Evolutionary conservation across 2,329 filamentous ascomycete genomes (phyloP), one percentile per base, ranked within the genome.

Genomic region (Monilinia fructigena): DNA sequence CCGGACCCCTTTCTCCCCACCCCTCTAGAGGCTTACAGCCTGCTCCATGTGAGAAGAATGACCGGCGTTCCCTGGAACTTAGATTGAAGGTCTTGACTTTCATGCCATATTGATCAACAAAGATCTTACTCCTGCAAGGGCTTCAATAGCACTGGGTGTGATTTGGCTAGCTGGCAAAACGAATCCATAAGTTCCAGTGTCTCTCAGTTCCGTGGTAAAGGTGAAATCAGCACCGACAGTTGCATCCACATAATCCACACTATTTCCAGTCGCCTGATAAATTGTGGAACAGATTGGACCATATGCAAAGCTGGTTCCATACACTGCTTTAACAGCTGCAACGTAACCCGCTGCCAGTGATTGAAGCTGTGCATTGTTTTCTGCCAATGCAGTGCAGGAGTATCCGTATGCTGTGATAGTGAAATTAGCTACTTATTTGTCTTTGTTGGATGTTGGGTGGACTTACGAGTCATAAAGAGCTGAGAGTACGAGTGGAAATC

Each of bases 401-500:
- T 86, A 88, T 47, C 86, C 86, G 72, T 87, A 89, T 1, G 84
- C 72, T 73, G 35, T 18, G 6, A 38, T 18, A 38, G 11, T 61
- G 8, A 28, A 26, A 11, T 63, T 53, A 63, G 68, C 54, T 40
- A 28, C 16, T 40, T 20, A 18, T 38, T 35, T n/a, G 47, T 5
- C 16, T 11, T 26, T 48, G 10, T 50, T 12, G 7, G 11, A n/a
- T 18, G 14, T 20, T 48, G 31, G 20, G n/a, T 38, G 23, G 45
- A 68, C 71, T 55, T 63, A 72, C 72, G 83, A 23, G 82, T 80
- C 67, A 85, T 80, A 67, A 88, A 82, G 42, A 85, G 78, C 71
- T 89, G 86, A 14, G 81, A 83, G 76, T 88, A 90, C 0, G 85
- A 82, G 77, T 90, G 87, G 74, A 84, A 85, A 76, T 90, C 87